Base-by-base conservation (phyloP, 805 yeast species). In the Pichia cephalocereana region DNA sequence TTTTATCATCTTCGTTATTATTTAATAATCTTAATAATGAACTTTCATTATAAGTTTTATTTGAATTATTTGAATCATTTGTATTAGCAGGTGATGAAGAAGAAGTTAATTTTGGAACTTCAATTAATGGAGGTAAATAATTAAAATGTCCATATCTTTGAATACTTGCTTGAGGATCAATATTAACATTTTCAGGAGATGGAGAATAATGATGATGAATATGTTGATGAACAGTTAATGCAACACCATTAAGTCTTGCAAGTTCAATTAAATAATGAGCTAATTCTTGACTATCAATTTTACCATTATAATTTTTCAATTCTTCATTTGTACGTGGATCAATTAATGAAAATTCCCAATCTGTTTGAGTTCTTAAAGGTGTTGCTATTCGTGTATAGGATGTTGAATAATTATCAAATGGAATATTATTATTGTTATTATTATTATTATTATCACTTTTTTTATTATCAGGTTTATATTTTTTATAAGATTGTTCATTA, bases 201-300 rank as follows among this genome's bases (percentile, higher is more conserved):
- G 78, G 74, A 8, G 74, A 71, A 63, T 83, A 82, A 64, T 85
- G 89, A 60, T 86, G 86, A 63, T 86, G 91, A 42, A 84, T 80
- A 63, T 86, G 96, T 62, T 88, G 96, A 65, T 88, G 95, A 19
- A 88, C 76, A 5, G 88, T 81, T 14, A 88, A 71, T 41, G 76
- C 72, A 40, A 84, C 66, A 18, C 76, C 72, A 54, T 77, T 72
- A 44, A 67, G 65, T 52, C 75, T 79, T 0, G 90, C 90, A 46
- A 80, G 72, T 36, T 76, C 75, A 8, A 85, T 71, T 10, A 85
- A 63, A 52, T 72, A 69, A 47, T 77, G 78, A 0, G 79, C 88
- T 17, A 76, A 58, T 36, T 75, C 80, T 48, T 77, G 75, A 19
- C 72, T 69, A 39, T 69, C 63, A 4, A 84, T 81, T 2, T 64